Evolutionary conservation across 345 rosid species (phyloP).

Genomic region (Camelina neglecta): DNA sequence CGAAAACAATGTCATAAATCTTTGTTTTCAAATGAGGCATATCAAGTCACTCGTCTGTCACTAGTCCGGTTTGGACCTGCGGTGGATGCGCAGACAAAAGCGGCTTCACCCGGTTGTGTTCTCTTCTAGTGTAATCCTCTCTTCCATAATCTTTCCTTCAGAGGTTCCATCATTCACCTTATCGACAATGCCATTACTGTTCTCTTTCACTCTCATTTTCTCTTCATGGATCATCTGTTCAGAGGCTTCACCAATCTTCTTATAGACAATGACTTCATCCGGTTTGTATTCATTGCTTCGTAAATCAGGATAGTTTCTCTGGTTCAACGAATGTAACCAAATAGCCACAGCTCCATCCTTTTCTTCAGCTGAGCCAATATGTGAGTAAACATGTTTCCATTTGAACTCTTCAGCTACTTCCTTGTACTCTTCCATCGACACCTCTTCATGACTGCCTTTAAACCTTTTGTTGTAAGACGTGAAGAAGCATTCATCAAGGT

Average conservation of each 20-base stretch:
- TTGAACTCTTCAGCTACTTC: conserved; percentile 82
- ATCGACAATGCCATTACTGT: neutral
- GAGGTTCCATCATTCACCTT: conserved; percentile 31
- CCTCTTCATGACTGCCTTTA: conserved; percentile 83
- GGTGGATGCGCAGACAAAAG: neutral
- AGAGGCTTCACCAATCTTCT: conserved; percentile 34
- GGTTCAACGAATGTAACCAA: conserved; percentile 95
- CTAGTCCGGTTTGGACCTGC: neutral
- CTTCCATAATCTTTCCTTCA: conserved; percentile 18
- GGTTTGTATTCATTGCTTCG: conserved; percentile 29
- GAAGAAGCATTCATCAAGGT: conserved; percentile 92
- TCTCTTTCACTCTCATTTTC: conserved; percentile 24
- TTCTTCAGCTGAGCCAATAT: conserved; percentile 77
- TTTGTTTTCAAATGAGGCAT: neutral
- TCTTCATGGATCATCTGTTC: conserved; percentile 33
- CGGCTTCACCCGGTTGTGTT: conserved; percentile 19
- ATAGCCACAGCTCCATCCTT: conserved; percentile 82
- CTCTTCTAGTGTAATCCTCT: neutral
- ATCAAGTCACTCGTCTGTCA: conserved; percentile 4
- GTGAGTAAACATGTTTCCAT: conserved; percentile 80
- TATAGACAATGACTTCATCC: conserved; percentile 41
- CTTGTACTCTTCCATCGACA: conserved; percentile 75
- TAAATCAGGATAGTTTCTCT: conserved; percentile 82
- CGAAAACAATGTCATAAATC: neutral
- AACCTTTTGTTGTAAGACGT: conserved; percentile 81